Base-by-base conservation (phyloP, 2,329 filamentous ascomycete species). In the Fusarium humuli region DNA sequence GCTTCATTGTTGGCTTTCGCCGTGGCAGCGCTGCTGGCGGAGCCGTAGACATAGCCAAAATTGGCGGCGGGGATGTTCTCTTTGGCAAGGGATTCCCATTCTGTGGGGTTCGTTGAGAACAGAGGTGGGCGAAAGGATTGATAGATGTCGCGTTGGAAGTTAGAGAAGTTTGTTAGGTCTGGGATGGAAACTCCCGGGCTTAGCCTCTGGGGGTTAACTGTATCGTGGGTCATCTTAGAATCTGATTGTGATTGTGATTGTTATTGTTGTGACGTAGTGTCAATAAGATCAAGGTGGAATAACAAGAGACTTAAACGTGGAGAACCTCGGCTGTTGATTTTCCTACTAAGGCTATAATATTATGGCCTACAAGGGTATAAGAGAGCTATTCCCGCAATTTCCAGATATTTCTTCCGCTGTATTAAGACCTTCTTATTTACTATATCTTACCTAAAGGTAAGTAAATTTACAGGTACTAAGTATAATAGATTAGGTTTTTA, bases 1-100 rank as follows among this genome's bases (percentile, higher is more conserved):
- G 87, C 87, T 22, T 86, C 78, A 10, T 84, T 82, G 72, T 90
- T 90, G 45, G 87, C 86, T 53, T 87, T 85, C 82, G 88, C 86
- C 0, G 89, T 91, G 4, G 87, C 83, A 40, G 84, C 82, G 71
- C 90, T 87, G 4, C 89, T 88, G 1, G 89, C 89, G 9, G 87
- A 88, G n/a, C 89, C 88, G 18, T 84, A 81, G 25, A 90, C 85
- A 78, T 91, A 91, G 66, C 86, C 86, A 75, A 86, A 91, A 10
- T 72, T 73, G 18, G 70, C 30, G 4, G 57, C 37, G 3, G 72
- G 70, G 20, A 73, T 60, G 13, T 64, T 69, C 23, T 70, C 52
- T 23, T 48, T 68, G 5, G 72, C 72, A 14, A 73, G 22, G 0
- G 59, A 53, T n/a, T 74, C 72, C 72, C 71, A 74, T 69, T 71